Base-by-base conservation (phyloP, 164 flowering plant species). In the Kingdonia uniflora region DNA sequence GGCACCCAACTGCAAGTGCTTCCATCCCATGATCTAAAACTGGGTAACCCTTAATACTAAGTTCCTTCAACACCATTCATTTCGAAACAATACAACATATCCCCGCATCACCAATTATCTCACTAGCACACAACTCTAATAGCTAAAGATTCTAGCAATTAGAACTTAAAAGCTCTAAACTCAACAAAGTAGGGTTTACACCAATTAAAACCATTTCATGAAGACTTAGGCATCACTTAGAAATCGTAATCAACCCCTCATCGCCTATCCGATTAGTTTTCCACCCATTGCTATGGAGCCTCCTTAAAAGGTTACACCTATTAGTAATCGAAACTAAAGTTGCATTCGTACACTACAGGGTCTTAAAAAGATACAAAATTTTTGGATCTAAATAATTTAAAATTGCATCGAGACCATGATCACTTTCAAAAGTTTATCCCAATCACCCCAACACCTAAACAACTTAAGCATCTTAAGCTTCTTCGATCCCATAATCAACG, bases 201-300 rank as follows among this genome's bases (percentile, higher is more conserved):
- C 89, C 85, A 42, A 83, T 81, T 48, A 88, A 59, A 55, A 85
- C 91, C 50, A 88, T 71, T 44, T 88, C 97, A 54, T 78, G 87
- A 25, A 88, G 67, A 40, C 80, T 70, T 5, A 52, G 60, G 49
- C 87, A 76, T 0, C 75, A 65, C 52, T 73, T 76, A 2, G 84
- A 89, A 7, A 88, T 64, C 1, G 82, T 80, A 38, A 76, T 63
- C 60, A 88, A 52, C 39, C 88, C 85, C 48, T 78, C 91, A 40
- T 88, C 91, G 0, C 87, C 85, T 17, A 85, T 85, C 66, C 83
- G 54, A 63, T 88, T 81, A 12, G 75, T 80, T 66, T 76, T 80
- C 89, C 95, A 88, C 14, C 95, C 96, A 65, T 88, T 91, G 35
- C 85, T 74, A 53, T 85, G 87, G 55, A 85, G 81, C 81, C 81